Evolutionary conservation across 331 rosid species (phyloP), one percentile per base, ranked within the genome.

Genomic region (Pyracantha coccinea): DNA sequence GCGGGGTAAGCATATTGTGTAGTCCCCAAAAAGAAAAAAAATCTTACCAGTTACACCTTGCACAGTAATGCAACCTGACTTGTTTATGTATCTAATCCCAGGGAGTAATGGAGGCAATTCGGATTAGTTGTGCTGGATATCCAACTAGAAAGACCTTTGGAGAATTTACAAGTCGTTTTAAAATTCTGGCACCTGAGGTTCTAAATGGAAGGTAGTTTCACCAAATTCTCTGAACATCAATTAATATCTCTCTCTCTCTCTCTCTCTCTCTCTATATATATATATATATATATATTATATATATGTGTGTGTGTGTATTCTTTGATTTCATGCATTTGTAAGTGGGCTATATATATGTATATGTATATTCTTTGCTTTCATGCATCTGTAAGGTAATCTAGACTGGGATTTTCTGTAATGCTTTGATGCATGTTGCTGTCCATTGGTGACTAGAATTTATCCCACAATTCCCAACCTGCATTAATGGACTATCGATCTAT

Each of bases 101-200:
- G 98, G 98, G 98, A 76, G 98, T 93, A 66, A 93, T 93, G 98
- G 98, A 93, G 81, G 98, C 98, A 63, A 93, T 93, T 79, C 80
- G 98, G 85, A 91, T 93, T 80, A 93, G 98, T 81, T 89, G 97
- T 78, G 97, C 98, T 20, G 98, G 98, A 74, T 93, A 77, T 86
- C 98, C 98, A 19, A 91, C 92, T 53, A 85, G 98, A 84, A 93
- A 89, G 85, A 83, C 54, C 35, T 93, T 91, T 33, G 82, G 80
- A 57, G 98, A 93, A 82, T 93, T 93, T 84, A 72, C 86, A 68
- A 71, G 72, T 66, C 96, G 98, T 71, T 93, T 93, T 80, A 62
- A 78, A 72, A 83, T 90, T 81, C 69, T 93, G 66, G 93, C 89
- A 71, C 93, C 95, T 47, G 78, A 76, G 63, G 84, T 85, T 78